phyloP scores from a whole-genome alignment of 495 filamentous ascomycete species.

The Aspergillus haitiensis region DNA sequence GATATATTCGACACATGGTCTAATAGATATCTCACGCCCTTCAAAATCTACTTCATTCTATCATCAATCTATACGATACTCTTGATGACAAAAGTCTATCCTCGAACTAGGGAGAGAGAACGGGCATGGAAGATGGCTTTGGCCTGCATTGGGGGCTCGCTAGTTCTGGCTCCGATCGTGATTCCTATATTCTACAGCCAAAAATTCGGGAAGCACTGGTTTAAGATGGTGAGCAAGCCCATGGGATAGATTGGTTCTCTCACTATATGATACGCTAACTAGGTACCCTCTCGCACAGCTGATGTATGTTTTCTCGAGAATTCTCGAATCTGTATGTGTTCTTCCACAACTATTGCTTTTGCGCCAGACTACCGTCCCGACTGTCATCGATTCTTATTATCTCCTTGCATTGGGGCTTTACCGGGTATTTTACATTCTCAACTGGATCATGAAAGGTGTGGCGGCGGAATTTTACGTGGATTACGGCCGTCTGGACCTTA shows the following conservation, averaged over 20 bases:
- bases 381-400: slow-evolving; percentile 94
- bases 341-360: slow-evolving; percentile 89
- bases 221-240: slow-evolving; percentile 55
- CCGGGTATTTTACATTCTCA: slow-evolving; percentile 85
- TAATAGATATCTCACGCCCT: slow-evolving; percentile 67
- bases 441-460: slow-evolving; percentile 76
- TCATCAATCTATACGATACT: slow-evolving; percentile 85
- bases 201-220: slow-evolving; percentile 38
- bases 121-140: slow-evolving; percentile 84
- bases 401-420: slow-evolving; percentile 86
- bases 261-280: slow-evolving; percentile 14
- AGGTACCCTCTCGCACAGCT: slow-evolving; percentile 56
- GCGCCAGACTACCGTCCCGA: slow-evolving; percentile 90
- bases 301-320: slow-evolving; percentile 73
- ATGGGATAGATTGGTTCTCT: not conserved
- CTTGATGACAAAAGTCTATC: slow-evolving; percentile 82
- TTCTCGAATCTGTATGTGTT: slow-evolving; percentile 87
- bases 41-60: slow-evolving; percentile 82
- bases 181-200: slow-evolving; percentile 58
- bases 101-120: slow-evolving; percentile 86
- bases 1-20: slow-evolving; percentile 64
- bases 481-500: slow-evolving; percentile 56
- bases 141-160: slow-evolving; percentile 58
- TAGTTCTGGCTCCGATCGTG: slow-evolving; percentile 63
- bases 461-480: slow-evolving; percentile 35